A percentile compares a stretch with the other conserved stretches of the same genome.
phyloP scores from a whole-genome alignment of 176 grass and related monocot genomes.

The Melocanna baccifera region DNA sequence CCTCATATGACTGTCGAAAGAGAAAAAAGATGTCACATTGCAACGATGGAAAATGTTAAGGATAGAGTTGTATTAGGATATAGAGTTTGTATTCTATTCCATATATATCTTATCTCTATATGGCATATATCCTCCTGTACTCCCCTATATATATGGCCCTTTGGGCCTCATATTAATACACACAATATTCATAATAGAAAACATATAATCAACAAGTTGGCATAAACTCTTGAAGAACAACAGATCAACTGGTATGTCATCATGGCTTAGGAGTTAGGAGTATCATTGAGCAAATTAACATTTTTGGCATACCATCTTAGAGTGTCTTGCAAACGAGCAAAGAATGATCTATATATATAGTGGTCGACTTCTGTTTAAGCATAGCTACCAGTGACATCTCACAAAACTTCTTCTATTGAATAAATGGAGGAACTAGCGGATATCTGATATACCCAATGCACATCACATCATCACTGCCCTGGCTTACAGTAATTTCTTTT shows the following conservation, averaged over 20 bases:
- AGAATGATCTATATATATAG: neutral
- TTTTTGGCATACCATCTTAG: neutral
- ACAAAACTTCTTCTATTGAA: conserved; percentile 7
- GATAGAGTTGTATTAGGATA: no score
- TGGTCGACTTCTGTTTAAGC: neutral
- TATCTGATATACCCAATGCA: neutral
- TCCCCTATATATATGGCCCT: no score
- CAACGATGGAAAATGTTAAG: conserved; percentile 2
- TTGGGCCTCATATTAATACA: no score
- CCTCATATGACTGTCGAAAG: conserved; percentile 60
- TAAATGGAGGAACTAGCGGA: conserved; percentile 8
- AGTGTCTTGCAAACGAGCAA: neutral
- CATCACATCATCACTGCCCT: neutral
- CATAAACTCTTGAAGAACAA: neutral
- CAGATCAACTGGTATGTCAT: neutral
- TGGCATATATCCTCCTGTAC: no score
- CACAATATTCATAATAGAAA: no score
- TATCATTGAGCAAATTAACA: conserved; percentile 13
- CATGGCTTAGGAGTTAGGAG: neutral
- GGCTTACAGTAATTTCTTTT: no score
- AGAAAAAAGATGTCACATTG: neutral
- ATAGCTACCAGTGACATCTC: neutral
- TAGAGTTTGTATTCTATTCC: no score
- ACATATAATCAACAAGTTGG: conserved; percentile 20
- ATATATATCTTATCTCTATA: no score